A percentile compares a stretch with the other conserved stretches of the same genome.
These are phyloP conservation scores for Suillus weaverae DNA, from an alignment of 768 basidiomycete genomes.

Conservation along the genomic window DNA sequence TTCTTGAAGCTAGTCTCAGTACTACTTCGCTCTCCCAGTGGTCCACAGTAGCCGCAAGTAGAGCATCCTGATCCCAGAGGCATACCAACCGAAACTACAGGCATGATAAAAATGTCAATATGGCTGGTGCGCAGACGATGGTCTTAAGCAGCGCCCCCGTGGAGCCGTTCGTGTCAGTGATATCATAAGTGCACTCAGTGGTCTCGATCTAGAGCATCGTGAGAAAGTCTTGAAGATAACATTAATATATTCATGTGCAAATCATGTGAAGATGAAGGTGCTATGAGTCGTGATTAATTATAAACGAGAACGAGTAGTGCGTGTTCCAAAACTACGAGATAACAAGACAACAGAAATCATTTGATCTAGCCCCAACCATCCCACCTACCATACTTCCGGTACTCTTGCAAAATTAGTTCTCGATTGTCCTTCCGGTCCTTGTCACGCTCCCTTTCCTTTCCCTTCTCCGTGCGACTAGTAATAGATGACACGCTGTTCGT, in stretches of 20 bases:
- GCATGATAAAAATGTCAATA: constrained; percentile 16
- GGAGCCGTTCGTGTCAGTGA: neutral
- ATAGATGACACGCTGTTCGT: constrained; percentile 59
- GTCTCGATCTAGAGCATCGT: neutral
- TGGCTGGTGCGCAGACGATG: neutral
- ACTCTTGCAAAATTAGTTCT: constrained; percentile 73
- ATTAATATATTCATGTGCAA: neutral
- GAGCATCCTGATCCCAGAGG: constrained; percentile 31
- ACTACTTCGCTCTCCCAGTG: constrained; percentile 47
- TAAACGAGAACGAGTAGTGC: neutral
- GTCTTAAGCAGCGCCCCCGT: neutral
- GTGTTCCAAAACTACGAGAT: neutral
- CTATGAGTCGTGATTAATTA: neutral
- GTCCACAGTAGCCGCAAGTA: constrained; percentile 69
- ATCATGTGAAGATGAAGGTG: neutral
- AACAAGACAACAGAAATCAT: neutral
- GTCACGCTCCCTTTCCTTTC: constrained; percentile 58
- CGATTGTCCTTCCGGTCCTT: constrained; percentile 57
- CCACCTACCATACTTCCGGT: constrained; percentile 81
- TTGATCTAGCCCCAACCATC: constrained; percentile 75
- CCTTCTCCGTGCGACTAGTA: constrained; percentile 45
- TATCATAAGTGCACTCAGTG: neutral
- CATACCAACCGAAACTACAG: constrained; percentile 27
- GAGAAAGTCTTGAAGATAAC: neutral
- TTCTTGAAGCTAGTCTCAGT: constrained; percentile 44